A percentile compares a stretch with the other conserved stretches of the same genome.
Evolutionary conservation across 768 basidiomycete genomes (phyloP).

Genomic region (Chalciporus pseudorubinellus): DNA sequence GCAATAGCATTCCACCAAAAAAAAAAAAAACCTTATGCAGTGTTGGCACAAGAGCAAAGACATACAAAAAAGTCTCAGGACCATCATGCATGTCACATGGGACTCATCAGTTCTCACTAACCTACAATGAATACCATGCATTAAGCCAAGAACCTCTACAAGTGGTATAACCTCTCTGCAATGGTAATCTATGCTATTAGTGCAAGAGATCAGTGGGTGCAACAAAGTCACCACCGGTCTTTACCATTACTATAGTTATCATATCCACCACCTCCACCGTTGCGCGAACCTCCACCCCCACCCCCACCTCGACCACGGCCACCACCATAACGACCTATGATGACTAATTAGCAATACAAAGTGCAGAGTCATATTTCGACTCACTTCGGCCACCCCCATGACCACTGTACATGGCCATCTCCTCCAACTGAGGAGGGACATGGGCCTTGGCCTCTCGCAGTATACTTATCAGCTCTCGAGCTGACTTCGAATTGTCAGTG

Average conservation of each 20-base stretch:
- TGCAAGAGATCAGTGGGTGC: slow-evolving; percentile 1
- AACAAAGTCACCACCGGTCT: slow-evolving; percentile 22
- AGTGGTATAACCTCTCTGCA: slow-evolving; percentile 25
- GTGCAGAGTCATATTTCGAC: slow-evolving; percentile 21
- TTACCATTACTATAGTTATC: slow-evolving; percentile 22
- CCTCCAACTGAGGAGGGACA: slow-evolving; percentile 86
- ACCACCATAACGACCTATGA: slow-evolving; percentile 60
- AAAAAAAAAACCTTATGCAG: too few relatives aligned
- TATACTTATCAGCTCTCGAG: slow-evolving; percentile 86
- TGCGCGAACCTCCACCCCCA: slow-evolving; percentile 19
- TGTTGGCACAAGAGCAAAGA: too few relatives aligned
- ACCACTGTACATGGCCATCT: slow-evolving; percentile 89
- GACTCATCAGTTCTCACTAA: too few relatives aligned
- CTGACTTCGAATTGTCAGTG: slow-evolving; percentile 91
- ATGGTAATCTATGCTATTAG: slow-evolving; percentile 19
- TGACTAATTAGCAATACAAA: not conserved
- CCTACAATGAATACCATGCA: too few relatives aligned
- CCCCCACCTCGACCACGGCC: slow-evolving; percentile 32
- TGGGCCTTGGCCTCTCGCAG: slow-evolving; percentile 82
- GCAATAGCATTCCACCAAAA: too few relatives aligned
- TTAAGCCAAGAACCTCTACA: slow-evolving; percentile 14
- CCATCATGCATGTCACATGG: too few relatives aligned
- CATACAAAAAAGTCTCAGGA: too few relatives aligned
- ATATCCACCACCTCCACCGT: slow-evolving; percentile 24
- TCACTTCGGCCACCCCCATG: slow-evolving; percentile 70